Evolutionary conservation across 2,329 filamentous ascomycete genomes (phyloP).

Genomic region (Seiridium cupressi): DNA sequence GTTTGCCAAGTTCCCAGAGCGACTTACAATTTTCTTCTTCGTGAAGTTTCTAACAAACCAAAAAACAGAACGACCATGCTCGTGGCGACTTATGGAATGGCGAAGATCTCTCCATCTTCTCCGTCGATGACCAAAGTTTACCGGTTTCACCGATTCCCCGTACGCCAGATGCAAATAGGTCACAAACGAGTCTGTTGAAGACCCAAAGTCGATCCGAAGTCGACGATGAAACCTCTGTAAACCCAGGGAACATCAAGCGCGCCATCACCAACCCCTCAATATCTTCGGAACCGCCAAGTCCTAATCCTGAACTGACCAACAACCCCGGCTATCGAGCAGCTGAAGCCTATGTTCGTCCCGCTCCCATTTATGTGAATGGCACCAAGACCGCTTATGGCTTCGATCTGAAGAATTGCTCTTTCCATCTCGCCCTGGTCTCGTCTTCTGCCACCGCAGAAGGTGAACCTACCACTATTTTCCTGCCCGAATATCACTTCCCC

Average conservation of each 20-base stretch:
- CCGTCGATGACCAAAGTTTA: constrained; percentile 71
- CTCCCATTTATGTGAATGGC: constrained; percentile 74
- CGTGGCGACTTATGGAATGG: constrained; percentile 97
- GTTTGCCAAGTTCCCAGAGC: constrained; percentile 14
- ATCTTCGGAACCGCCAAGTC: constrained; percentile 52
- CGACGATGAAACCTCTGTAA: constrained; percentile 59
- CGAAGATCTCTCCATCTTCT: constrained; percentile 91
- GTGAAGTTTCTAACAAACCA: neutral
- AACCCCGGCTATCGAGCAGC: constrained; percentile 80
- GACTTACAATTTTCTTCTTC: neutral
- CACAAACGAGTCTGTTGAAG: constrained; percentile 45
- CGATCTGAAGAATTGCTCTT: constrained; percentile 75
- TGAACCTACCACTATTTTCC: constrained; percentile 75
- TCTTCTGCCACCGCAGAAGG: constrained; percentile 57
- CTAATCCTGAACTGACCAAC: constrained; percentile 57
- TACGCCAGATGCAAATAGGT: constrained; percentile 37
- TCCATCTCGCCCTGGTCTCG: constrained; percentile 69
- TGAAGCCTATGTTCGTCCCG: constrained; percentile 88
- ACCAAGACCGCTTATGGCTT: constrained; percentile 72
- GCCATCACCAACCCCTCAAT: constrained; percentile 69
- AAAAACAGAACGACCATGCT: constrained; percentile 72
- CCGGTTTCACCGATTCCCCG: constrained; percentile 50
- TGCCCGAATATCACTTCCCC: constrained; percentile 93
- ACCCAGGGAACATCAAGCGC: constrained; percentile 72
- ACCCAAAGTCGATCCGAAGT: constrained; percentile 37